phyloP scores from a whole-genome alignment of 495 filamentous ascomycete species.

The Penicillium diatomitis region DNA sequence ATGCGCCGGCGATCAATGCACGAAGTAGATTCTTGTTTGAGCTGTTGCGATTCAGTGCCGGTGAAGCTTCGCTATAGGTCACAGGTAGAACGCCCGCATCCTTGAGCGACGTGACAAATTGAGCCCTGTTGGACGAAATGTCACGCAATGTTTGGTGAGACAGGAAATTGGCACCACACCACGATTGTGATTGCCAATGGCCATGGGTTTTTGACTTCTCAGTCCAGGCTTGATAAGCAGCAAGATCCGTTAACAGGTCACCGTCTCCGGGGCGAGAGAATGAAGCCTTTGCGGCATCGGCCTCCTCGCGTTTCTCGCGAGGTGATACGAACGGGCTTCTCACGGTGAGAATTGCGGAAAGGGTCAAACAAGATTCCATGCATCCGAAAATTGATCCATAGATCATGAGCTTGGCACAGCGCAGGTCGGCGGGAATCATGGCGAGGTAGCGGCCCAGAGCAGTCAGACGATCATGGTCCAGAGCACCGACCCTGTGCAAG shows the following conservation, averaged over 20 bases:
- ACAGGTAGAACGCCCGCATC: slow-evolving; percentile 73
- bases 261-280: slow-evolving; percentile 67
- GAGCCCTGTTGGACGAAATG: slow-evolving; percentile 74
- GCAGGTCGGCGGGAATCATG: slow-evolving; percentile 88
- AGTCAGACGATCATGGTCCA: slow-evolving; percentile 76
- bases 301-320: slow-evolving; percentile 68
- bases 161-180: slow-evolving; percentile 87
- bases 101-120: slow-evolving; percentile 77
- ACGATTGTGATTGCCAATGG: slow-evolving; percentile 56
- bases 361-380: slow-evolving; percentile 78
- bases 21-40: slow-evolving; percentile 59
- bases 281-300: slow-evolving; percentile 61
- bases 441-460: slow-evolving; percentile 84
- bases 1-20: slow-evolving; percentile 81
- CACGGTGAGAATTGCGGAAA: slow-evolving; percentile 80
- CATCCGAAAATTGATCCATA: slow-evolving; percentile 91
- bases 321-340: slow-evolving; percentile 79
- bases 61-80: slow-evolving; percentile 26
- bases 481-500: slow-evolving; percentile 76
- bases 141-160: slow-evolving; percentile 73
- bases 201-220: slow-evolving; percentile 46
- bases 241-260: slow-evolving; percentile 77
- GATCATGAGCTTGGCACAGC: slow-evolving; percentile 91
- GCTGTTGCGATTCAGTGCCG: slow-evolving; percentile 41
- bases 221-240: slow-evolving; percentile 76